phyloP scores from a whole-genome alignment of 768 basidiomycete species.

The Gloeostereum incarnatum region DNA sequence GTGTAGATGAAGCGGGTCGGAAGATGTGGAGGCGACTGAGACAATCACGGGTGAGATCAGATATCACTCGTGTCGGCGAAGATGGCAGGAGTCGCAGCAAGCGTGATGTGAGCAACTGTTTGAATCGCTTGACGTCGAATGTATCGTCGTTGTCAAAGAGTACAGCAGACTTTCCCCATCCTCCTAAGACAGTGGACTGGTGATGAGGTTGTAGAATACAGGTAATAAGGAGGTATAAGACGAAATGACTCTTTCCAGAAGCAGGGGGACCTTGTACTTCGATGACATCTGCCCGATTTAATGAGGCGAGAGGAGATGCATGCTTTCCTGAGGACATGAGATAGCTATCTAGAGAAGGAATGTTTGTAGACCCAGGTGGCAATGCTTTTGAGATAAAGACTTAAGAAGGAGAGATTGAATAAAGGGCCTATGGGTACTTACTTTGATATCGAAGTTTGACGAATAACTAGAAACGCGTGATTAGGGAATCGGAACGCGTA shows the following conservation, averaged over 20 bases:
- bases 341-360: slow-evolving; percentile 24
- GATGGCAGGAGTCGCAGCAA: slow-evolving; percentile 23
- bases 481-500: not conserved
- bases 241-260: slow-evolving; percentile 73
- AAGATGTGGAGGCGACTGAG: slow-evolving; percentile 61
- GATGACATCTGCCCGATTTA: slow-evolving; percentile 51
- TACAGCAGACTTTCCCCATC: slow-evolving; percentile 57
- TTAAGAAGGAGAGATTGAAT: slow-evolving; percentile 1
- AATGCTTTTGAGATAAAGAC: slow-evolving; percentile 14
- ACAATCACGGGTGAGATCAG: slow-evolving; percentile 22
- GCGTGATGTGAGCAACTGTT: slow-evolving; percentile 38
- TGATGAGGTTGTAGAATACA: slow-evolving; percentile 43
- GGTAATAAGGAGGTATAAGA: slow-evolving; percentile 52
- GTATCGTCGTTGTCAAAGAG: slow-evolving; percentile 63
- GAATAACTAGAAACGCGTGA: slow-evolving; percentile 31
- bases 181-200: slow-evolving; percentile 27
- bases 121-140: slow-evolving; percentile 51
- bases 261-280: slow-evolving; percentile 70
- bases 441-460: slow-evolving; percentile 18
- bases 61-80: slow-evolving; percentile 7
- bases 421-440: not conserved
- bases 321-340: slow-evolving; percentile 10
- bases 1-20: slow-evolving; percentile 52
- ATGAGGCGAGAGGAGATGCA: slow-evolving; percentile 7
- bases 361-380: slow-evolving; percentile 18